Evolutionary conservation across 345 rosid genomes (phyloP).

Genomic region (Xanthoceras sorbifolium): DNA sequence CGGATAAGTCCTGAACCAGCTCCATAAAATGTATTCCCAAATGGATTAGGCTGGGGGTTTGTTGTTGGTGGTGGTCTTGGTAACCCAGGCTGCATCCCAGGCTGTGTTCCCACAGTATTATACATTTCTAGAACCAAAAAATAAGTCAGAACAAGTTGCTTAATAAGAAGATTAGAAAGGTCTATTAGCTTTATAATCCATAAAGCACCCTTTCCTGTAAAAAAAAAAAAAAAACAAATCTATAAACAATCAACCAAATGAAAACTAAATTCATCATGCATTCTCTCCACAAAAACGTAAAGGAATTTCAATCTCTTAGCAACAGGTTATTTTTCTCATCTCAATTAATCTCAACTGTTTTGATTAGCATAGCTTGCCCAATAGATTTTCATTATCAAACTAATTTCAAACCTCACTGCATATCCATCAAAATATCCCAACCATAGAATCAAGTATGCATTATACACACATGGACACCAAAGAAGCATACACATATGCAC

Average conservation of each 20-base stretch:
- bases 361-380: neutral
- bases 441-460: neutral
- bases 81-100: slow-evolving; percentile 77
- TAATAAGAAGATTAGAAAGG: neutral
- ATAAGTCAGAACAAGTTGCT: slow-evolving; percentile 3
- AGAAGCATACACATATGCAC: neutral
- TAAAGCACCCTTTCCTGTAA: neutral
- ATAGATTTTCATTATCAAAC: neutral
- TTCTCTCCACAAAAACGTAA: neutral
- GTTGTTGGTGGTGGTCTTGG: slow-evolving; percentile 58
- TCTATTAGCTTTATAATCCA: neutral
- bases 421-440: neutral
- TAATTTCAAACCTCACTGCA: neutral
- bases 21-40: slow-evolving; percentile 87
- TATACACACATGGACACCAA: neutral
- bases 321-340: neutral
- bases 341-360: neutral
- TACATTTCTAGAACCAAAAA: slow-evolving; percentile 60
- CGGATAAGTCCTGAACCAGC: slow-evolving; percentile 92
- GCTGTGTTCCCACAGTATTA: slow-evolving; percentile 63
- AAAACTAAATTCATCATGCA: neutral
- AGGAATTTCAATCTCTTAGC: neutral
- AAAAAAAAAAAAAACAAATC: neutral
- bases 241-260: neutral
- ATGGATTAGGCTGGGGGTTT: slow-evolving; percentile 77